Evolutionary conservation across 164 flowering plant species (phyloP), one percentile per base, ranked within the genome.

Genomic region (Hamamelis virginiana): DNA sequence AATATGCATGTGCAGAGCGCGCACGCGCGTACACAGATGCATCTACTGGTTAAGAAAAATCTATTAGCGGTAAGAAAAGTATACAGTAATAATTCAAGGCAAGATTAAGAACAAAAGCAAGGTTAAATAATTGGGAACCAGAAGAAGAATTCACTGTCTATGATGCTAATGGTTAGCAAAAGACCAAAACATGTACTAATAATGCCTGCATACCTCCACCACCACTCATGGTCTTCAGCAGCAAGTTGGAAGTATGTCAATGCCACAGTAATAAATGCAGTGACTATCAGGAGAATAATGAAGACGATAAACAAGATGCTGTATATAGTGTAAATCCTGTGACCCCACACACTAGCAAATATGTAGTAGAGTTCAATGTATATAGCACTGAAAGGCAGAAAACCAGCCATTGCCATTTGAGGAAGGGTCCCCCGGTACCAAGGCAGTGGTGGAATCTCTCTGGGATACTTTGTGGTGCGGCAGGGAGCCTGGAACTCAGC

Each of bases 151-250:
- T 33, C 41, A 33, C 41, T 33, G 41, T 2, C 6, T 33, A 33
- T 2, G 41, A 33, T 33, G 41, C 41, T 33, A 33, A 33, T 33
- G 6, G 41, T 33, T 6, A 33, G 41, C 41, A 33, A 33, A 2
- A 33, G 6, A 33, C n/a, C n/a, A n/a, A n/a, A n/a, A n/a, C n/a
- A n/a, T n/a, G n/a, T n/a, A n/a, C 41, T 33, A 6, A 63, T 41
- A 57, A 70, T 0, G 38, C 25, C 3, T 8, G 55, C 66, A 60
- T 73, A 73, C 76, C 76, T 74, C 77, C 77, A 74, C 73, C 77
- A 74, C 77, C 77, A 74, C 52, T 74, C 65, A 26, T 74, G 77
- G 46, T 74, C 77, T 63, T 74, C 77, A 16, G 77, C 69, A 57
- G 73, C 73, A 44, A 74, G 77, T 65, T 74, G 77, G 65, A 74